Evolutionary conservation across 2,329 filamentous ascomycete genomes (phyloP).

Genomic region (Colletotrichum tanaceti): DNA sequence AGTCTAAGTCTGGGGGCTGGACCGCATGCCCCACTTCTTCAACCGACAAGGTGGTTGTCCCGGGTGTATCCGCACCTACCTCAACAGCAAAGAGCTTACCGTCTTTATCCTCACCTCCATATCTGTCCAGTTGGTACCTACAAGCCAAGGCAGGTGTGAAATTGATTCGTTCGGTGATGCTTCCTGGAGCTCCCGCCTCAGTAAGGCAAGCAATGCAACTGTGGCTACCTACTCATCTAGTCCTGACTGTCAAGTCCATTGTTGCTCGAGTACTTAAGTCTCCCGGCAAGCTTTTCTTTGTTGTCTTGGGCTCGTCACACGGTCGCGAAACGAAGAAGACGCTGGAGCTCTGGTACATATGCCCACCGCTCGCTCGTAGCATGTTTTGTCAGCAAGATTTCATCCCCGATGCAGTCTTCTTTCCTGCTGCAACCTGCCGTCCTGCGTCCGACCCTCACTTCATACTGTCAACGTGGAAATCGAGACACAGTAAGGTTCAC

Average conservation of each 20-base stretch:
- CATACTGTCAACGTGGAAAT: conserved; percentile 11
- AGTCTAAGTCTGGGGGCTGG: not conserved
- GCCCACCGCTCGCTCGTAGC: conserved; percentile 10
- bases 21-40: conserved; percentile 8
- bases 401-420: conserved; percentile 21
- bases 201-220: not conserved
- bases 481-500: conserved; percentile 15
- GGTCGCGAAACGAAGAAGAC: conserved; percentile 14
- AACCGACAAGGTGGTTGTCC: conserved; percentile 13
- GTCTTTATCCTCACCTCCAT: not conserved
- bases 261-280: conserved; percentile 6
- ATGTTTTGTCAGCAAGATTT: conserved; percentile 20
- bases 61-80: conserved; percentile 33
- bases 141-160: not conserved
- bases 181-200: too few species aligned
- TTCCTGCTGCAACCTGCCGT: conserved; percentile 18
- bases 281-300: conserved; percentile 19
- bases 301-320: conserved; percentile 13
- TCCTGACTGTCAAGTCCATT: not conserved
- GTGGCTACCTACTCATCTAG: too few species aligned
- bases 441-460: conserved; percentile 4
- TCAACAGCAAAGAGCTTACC: conserved; percentile 18
- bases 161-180: not conserved
- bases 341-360: conserved; percentile 12
- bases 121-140: too few species aligned